These are phyloP conservation scores for Setaria viridis DNA, from an alignment of 202 grass and related monocot genomes.

Conservation along the genomic window DNA sequence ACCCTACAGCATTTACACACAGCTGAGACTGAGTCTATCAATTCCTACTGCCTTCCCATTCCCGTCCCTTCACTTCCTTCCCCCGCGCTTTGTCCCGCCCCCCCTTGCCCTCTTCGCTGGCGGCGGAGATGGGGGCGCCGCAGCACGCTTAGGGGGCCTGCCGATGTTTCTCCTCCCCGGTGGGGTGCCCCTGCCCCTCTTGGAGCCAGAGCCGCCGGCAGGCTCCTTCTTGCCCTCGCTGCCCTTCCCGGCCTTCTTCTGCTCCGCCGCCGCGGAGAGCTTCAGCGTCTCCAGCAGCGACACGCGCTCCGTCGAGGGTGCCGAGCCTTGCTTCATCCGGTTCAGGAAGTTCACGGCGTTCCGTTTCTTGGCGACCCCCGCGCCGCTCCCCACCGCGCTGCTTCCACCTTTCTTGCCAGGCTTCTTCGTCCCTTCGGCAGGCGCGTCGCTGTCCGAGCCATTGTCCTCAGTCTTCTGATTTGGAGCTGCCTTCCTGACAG, in stretches of 20 bases:
- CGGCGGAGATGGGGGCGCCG: constrained; percentile 46
- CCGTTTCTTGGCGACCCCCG: constrained; percentile 62
- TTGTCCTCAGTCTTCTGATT: constrained; percentile 48
- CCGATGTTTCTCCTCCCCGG: constrained; percentile 65
- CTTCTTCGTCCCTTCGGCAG: constrained; percentile 39
- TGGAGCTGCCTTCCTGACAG: constrained; percentile 42
- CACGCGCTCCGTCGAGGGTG: constrained; percentile 56
- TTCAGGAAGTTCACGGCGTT: constrained; percentile 77
- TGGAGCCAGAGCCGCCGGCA: constrained; percentile 36
- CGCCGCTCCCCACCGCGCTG: not conserved
- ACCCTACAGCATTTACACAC: constrained; percentile 56
- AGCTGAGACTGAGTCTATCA: constrained; percentile 17
- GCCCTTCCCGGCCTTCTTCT: constrained; percentile 55
- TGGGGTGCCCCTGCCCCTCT: constrained; percentile 46
- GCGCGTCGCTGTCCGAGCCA: not conserved
- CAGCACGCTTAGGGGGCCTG: constrained; percentile 64
- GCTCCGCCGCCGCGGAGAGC: constrained; percentile 48
- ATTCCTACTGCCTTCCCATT: constrained; percentile 43
- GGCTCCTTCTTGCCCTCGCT: constrained; percentile 50
- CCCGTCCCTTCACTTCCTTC: constrained; percentile 49
- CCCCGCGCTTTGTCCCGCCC: constrained; percentile 57
- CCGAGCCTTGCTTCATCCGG: constrained; percentile 66
- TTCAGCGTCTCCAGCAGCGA: constrained; percentile 62
- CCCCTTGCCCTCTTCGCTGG: constrained; percentile 71
- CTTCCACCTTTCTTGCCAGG: constrained; percentile 59